Base-by-base conservation (phyloP, 495 filamentous ascomycete genomes). In the Hypoxylon rickii region DNA sequence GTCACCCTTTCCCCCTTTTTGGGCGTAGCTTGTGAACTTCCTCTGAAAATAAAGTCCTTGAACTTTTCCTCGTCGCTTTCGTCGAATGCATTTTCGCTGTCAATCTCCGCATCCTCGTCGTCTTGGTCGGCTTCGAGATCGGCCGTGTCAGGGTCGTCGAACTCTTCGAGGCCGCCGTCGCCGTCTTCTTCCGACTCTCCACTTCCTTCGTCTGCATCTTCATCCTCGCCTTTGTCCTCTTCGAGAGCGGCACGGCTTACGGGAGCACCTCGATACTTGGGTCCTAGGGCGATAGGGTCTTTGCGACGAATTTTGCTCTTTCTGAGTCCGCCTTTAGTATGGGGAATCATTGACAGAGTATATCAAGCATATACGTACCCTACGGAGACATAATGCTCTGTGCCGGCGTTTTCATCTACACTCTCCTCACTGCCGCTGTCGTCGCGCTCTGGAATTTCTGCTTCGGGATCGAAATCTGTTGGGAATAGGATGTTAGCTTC, bases 391-490 rank as follows among this genome's bases (percentile, higher is more conserved):
- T 98, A 98, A 64, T 98, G 93, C 56, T 94, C 93, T 12, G 90
- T 84, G 15, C 65, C 84, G 70, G 55, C 79, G 65, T 70, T 71
- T 10, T 79, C 79, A 60, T 85, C 70, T 19, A 68, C 77, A 31
- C 74, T 75, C 4, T 71, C 74, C 12, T 84, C 85, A 15, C 80
- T 82, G 21, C 79, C 82, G 58, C 80, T 86, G 17, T 76, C 76
- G 41, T 73, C 68, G 43, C 70, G 57, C 10, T 73, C 75, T 24
- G 69, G 77, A 13, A 79, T 83, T 42, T 86, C 80, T 61, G 87
- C 86, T 76, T 97, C 93, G 0, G 90, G 90, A 67, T 98, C 93
- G 65, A 89, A 88, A 67, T 98, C 93, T 96, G 63, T 17, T 15
- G 33, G 8, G 29, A 37, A 36, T 32, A 7, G 17, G 37, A 33